Base-by-base conservation (phyloP, 768 basidiomycete species). In the Gyrodon lividus region DNA sequence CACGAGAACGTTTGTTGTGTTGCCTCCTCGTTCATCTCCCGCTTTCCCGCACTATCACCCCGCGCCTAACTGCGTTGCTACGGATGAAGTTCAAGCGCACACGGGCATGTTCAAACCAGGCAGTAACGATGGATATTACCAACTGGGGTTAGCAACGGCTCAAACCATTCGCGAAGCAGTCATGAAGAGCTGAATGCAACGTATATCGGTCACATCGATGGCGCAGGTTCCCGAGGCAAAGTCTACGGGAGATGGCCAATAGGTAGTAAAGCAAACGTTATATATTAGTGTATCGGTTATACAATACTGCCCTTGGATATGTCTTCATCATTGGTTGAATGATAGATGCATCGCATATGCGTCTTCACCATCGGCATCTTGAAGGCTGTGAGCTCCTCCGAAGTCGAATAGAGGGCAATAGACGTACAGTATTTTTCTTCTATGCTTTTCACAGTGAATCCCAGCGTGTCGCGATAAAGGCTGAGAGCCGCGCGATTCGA, bases 321-420 rank as follows among this genome's bases (percentile, higher is more conserved):
- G 14, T 43, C 31, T 4, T 31, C 33, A 45, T 63, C 56, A 61
- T 48, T 49, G 37, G 12, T 79, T 75, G 52, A 92, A 72, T 6
- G 77, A 74, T 38, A 92, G 77, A 20, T 84, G 79, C 93, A 97
- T 97, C 2, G 90, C 86, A 63, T 92, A 94, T 19, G 94, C 94
- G 55, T 95, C 92, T 70, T 97, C 93, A 4, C 93, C 93, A 62
- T 97, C 93, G 3, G 92, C 94, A 71, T 96, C 93, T 96, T 20
- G 44, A 43, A 30, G 43, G 16, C 23, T 26, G 35, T 63, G 23
- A 65, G 48, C 50, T 46, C n/a, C 42, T 35, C 35, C 10, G 8
- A 52, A 37, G 17, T 26, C 31, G 22, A 16, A 34, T 20, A 33
- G 19, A 52, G 17, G 20, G 23, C 20, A 34, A 39, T 26, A 43